Base-by-base conservation (phyloP, 2,329 filamentous ascomycete genomes). In the Monilinia aucupariae region DNA sequence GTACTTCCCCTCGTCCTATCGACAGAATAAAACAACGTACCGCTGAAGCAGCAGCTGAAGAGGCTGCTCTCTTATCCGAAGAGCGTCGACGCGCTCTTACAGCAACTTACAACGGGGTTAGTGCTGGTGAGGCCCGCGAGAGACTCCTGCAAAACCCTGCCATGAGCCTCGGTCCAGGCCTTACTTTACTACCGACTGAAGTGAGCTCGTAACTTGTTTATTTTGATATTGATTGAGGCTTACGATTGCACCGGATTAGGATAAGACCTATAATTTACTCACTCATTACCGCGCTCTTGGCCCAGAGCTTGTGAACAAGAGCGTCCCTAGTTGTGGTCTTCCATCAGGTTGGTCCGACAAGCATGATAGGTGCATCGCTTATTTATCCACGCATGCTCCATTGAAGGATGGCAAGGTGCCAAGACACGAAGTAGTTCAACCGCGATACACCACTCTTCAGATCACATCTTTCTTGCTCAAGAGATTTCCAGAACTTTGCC, bases 341-440 rank as follows among this genome's bases (percentile, higher is more conserved):
- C 62, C 62, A n/a, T 17, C 37, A 39, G 49, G 47, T 13, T 64
- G 62, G 62, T 49, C 48, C 6, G n/a, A 61, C 10, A 64, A 61
- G 12, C 62, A 64, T 22, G 62, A 64, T 30, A 58, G 62, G 15
- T 64, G 59, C 32, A 64, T 64, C 22, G 62, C 62, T 15, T 64
- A 64, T 20, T 15, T 64, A 15, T 59, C 62, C 12, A 64, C 62
- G 12, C 62, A 64, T 37, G 62, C 62, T 45, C 56, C 58, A 5
- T 47, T 64, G 17, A 34, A 41, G 17, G 22, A 64, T 27, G 62
- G 62, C 2, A 64, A 61, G 17, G 48, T 64, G 4, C 62, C 62
- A 9, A 47, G n/a, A 10, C 55, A 61, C n/a, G 62, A 64, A 17
- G 32, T n/a, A 25, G 10, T 25, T 2, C 52, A 61, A 4, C 43